Percentiles rank a stretch among this genome's conserved stretches.
These are phyloP conservation scores for Candida sakaeoensis DNA, from an alignment of 805 yeast species.

Conservation along the genomic window DNA sequence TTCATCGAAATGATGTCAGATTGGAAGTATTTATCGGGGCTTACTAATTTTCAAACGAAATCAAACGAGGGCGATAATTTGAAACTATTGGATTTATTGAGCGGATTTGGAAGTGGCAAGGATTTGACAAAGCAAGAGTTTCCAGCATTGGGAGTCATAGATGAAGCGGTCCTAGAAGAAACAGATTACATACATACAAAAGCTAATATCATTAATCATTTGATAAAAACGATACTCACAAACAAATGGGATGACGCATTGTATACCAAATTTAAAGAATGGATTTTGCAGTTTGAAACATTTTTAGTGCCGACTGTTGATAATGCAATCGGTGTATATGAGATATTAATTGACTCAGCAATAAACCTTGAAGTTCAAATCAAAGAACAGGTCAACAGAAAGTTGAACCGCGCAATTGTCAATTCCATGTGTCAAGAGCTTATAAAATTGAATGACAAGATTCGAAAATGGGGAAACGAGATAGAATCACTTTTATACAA, in stretches of 20 bases:
- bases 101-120: slow-evolving; percentile 22
- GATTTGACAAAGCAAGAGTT: neutral
- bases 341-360: slow-evolving; percentile 44
- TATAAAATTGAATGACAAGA: slow-evolving; percentile 36
- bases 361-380: slow-evolving; percentile 27
- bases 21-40: slow-evolving; percentile 20
- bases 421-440: slow-evolving; percentile 38
- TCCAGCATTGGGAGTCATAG: slow-evolving; percentile 2
- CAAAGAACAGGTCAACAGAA: slow-evolving; percentile 13
- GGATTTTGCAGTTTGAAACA: slow-evolving; percentile 32
- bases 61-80: slow-evolving; percentile 26
- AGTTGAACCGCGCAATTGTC: slow-evolving; percentile 21
- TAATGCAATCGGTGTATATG: slow-evolving; percentile 40
- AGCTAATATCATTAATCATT: slow-evolving; percentile 18
- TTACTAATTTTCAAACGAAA: slow-evolving; percentile 2
- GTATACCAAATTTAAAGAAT: slow-evolving; percentile 28
- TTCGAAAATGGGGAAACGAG: slow-evolving; percentile 46
- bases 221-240: slow-evolving; percentile 28
- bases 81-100: slow-evolving; percentile 34
- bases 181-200: slow-evolving; percentile 21
- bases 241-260: slow-evolving; percentile 38
- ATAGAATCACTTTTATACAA: slow-evolving; percentile 24
- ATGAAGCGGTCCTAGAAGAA: neutral
- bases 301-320: slow-evolving; percentile 11
- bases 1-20: slow-evolving; percentile 22